phyloP scores from a whole-genome alignment of 2,329 filamentous ascomycete genomes.

The Corynespora cassiicola region DNA sequence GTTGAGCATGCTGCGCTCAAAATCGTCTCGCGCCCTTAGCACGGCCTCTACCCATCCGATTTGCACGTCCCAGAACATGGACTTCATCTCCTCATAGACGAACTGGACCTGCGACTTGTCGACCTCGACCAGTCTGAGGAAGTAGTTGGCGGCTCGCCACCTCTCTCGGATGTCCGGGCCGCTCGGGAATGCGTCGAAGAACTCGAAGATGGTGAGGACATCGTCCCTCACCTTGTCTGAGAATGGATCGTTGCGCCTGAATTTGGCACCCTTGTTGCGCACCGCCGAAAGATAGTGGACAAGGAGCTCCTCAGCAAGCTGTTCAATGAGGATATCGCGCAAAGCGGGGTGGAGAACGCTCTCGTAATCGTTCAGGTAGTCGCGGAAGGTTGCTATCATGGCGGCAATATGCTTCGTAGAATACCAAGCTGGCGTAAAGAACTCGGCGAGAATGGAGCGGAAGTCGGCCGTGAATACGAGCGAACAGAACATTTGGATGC shows the following conservation, averaged over 20 bases:
- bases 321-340: slow-evolving; percentile 90
- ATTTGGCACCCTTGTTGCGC: slow-evolving; percentile 88
- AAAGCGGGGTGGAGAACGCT: slow-evolving; percentile 84
- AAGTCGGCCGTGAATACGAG: slow-evolving; percentile 94
- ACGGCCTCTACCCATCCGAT: slow-evolving; percentile 96
- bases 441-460: slow-evolving; percentile 78
- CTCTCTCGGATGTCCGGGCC: slow-evolving; percentile 80
- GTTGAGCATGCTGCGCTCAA: slow-evolving; percentile 88
- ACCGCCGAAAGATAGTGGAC: slow-evolving; percentile 83
- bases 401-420: slow-evolving; percentile 84
- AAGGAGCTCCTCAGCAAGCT: slow-evolving; percentile 89
- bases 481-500: slow-evolving; percentile 83
- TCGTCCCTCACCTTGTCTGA: slow-evolving; percentile 94
- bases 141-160: slow-evolving; percentile 88
- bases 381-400: slow-evolving; percentile 92
- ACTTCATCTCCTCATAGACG: slow-evolving; percentile 84
- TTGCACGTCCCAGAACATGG: slow-evolving; percentile 89
- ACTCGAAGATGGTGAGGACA: slow-evolving; percentile 86
- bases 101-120: slow-evolving; percentile 77
- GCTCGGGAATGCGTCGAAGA: slow-evolving; percentile 69
- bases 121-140: slow-evolving; percentile 77
- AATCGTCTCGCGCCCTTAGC: slow-evolving; percentile 85
- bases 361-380: slow-evolving; percentile 90
- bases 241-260: slow-evolving; percentile 85
- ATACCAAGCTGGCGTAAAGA: slow-evolving; percentile 95